Conservation (phyloP, 345 rosid genomes). For the Aquilaria yunnanensis region DNA sequence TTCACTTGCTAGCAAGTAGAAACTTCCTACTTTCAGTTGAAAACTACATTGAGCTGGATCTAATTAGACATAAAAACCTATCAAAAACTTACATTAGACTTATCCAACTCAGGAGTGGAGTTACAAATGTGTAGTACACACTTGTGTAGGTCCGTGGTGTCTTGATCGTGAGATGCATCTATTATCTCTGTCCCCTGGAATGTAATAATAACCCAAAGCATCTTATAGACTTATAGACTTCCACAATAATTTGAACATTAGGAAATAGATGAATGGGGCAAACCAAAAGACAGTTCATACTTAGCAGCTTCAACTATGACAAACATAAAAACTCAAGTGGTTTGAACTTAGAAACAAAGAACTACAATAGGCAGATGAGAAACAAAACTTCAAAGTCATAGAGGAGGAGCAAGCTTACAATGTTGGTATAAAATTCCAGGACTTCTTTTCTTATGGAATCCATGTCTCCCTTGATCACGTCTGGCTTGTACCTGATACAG, state of each 20-base stretch:
- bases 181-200: slow-evolving; percentile 75
- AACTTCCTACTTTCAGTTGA: neutral
- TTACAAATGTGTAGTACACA: slow-evolving; percentile 51
- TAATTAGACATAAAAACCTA: neutral
- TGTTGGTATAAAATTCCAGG: slow-evolving; percentile 43
- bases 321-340: neutral
- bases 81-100: slow-evolving; percentile 42
- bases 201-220: slow-evolving; percentile 11
- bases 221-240: slow-evolving; percentile 8
- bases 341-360: neutral
- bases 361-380: too few species aligned
- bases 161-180: slow-evolving; percentile 88
- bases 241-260: neutral
- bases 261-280: too few species aligned
- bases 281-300: neutral
- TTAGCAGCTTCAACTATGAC: neutral
- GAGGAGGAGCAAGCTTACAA: slow-evolving; percentile 34
- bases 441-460: slow-evolving; percentile 77
- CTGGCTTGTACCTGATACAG: slow-evolving; percentile 59
- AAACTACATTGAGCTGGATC: neutral
- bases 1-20: neutral
- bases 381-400: too few species aligned
- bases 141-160: slow-evolving; percentile 92
- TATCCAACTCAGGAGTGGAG: slow-evolving; percentile 37
- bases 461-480: slow-evolving; percentile 92